These are phyloP conservation scores for Fremontodendron californicum DNA, from an alignment of 345 rosid species.

Conservation along the genomic window DNA sequence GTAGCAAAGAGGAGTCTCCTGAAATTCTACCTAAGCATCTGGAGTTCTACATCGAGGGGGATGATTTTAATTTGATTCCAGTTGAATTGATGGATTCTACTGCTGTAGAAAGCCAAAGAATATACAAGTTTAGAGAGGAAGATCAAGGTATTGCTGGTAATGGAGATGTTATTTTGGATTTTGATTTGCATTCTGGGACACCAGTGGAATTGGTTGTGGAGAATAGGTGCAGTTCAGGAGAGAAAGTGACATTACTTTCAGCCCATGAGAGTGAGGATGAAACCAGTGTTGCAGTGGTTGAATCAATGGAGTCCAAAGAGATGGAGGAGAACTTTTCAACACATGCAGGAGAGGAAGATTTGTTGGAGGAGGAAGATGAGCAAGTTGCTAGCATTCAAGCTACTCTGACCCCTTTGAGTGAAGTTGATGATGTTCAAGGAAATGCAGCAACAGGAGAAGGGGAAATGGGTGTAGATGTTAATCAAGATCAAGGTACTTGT, in stretches of 20 bases:
- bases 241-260: constrained; percentile 25
- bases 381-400: constrained; percentile 28
- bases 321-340: constrained; percentile 18
- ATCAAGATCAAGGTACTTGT: constrained; percentile 46
- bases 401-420: constrained; percentile 9
- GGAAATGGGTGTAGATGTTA: constrained; percentile 22
- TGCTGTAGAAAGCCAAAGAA: constrained; percentile 10
- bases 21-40: constrained; percentile 41
- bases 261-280: constrained; percentile 27
- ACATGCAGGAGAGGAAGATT: constrained; percentile 6
- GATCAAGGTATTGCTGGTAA: constrained; percentile 38
- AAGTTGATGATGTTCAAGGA: constrained; percentile 25
- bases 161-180: constrained; percentile 77
- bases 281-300: constrained; percentile 18
- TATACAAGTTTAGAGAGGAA: constrained; percentile 38
- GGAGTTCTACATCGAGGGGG: constrained; percentile 75
- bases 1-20: constrained; percentile 20
- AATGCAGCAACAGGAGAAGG: constrained; percentile 9
- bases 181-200: constrained; percentile 31
- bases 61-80: constrained; percentile 80
- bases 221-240: constrained; percentile 21
- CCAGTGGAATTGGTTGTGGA: constrained; percentile 34
- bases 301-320: constrained; percentile 14
- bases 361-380: constrained; percentile 22
- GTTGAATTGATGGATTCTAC: constrained; percentile 38